Conservation (phyloP, 176 grass and related monocot species). For the Leersia perrieri region DNA sequence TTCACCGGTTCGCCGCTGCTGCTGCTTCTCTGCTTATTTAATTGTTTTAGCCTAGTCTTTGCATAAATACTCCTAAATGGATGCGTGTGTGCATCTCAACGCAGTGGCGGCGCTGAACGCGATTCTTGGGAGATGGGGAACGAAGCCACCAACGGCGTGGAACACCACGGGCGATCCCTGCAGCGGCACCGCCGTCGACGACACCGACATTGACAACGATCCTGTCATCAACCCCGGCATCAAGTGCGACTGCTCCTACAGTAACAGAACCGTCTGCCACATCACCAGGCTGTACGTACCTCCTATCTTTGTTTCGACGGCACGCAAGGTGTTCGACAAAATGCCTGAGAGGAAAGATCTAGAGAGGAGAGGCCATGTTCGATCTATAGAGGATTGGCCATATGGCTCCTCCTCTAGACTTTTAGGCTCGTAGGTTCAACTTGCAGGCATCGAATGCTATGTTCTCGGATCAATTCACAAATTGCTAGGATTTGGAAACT, state of each 20-base stretch:
- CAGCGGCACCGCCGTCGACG: conserved; percentile 54
- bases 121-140: conserved; percentile 47
- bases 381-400: no score
- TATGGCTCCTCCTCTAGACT: no score
- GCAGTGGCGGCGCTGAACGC: conserved; percentile 54
- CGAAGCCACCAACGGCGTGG: conserved; percentile 36
- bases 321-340: not conserved
- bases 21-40: not conserved
- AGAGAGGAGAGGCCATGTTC: no score
- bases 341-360: not conserved
- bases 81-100: not conserved
- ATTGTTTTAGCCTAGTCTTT: not conserved
- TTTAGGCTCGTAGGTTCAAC: no score
- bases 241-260: conserved; percentile 56
- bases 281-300: conserved; percentile 45
- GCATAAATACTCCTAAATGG: no score
- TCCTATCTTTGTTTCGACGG: not conserved
- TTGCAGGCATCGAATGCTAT: no score
- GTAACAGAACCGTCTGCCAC: conserved; percentile 43
- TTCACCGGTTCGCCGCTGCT: not conserved
- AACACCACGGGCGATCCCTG: conserved; percentile 75
- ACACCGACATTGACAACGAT: conserved; percentile 8
- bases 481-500: not conserved
- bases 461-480: not conserved
- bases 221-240: conserved; percentile 39